Evolutionary conservation across 306 rosid species (phyloP).

Genomic region (Casuarina equisetifolia): DNA sequence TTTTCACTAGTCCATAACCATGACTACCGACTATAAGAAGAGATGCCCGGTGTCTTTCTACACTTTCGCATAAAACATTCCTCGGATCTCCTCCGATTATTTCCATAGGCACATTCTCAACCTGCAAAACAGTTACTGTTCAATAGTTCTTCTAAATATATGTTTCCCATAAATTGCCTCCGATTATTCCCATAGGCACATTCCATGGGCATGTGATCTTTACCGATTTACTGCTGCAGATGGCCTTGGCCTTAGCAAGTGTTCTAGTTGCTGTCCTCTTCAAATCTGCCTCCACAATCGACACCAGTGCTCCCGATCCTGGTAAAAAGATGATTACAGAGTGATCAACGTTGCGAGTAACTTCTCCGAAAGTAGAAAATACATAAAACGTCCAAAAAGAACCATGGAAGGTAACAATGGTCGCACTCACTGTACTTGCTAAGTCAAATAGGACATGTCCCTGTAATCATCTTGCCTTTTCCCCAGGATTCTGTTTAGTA

Average conservation of each 20-base stretch:
- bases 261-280: constrained; percentile 24
- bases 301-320: constrained; percentile 25
- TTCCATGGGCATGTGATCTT: background rate
- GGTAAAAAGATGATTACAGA: background rate
- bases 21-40: constrained; percentile 43
- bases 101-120: constrained; percentile 28
- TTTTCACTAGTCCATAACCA: constrained; percentile 38
- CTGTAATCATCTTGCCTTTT: no score
- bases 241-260: constrained; percentile 20
- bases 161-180: background rate
- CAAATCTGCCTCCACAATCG: constrained; percentile 25
- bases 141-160: background rate
- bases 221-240: constrained; percentile 31
- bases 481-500: no score
- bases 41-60: constrained; percentile 34
- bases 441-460: no score
- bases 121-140: constrained; percentile 22
- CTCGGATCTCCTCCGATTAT: constrained; percentile 42
- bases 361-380: no score
- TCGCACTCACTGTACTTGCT: background rate
- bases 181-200: no score
- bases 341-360: background rate
- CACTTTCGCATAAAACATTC: constrained; percentile 32
- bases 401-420: background rate
- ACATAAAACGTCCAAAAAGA: background rate